Conservation (phyloP, 148 eudicot genomes). For the Selenicereus undatus region DNA sequence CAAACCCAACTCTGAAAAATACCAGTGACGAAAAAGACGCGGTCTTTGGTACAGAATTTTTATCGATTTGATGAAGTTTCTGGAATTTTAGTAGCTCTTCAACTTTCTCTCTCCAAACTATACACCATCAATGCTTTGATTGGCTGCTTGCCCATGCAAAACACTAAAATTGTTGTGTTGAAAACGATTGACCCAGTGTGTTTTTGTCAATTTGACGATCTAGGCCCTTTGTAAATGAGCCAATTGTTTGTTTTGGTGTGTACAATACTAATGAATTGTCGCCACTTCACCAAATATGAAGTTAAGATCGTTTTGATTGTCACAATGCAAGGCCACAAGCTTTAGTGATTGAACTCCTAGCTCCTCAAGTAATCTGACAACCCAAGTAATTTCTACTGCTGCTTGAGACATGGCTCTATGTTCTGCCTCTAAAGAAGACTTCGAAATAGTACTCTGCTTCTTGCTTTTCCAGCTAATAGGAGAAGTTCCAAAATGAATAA, state of each 20-base stretch:
- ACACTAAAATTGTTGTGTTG: not conserved
- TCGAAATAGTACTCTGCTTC: too few relatives aligned
- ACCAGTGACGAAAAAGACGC: not conserved
- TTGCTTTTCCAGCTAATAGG: too few relatives aligned
- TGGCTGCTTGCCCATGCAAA: not conserved
- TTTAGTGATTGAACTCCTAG: too few relatives aligned
- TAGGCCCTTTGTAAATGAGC: not conserved
- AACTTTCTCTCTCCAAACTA: not conserved
- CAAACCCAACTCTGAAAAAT: too few relatives aligned
- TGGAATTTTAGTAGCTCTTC: not conserved
- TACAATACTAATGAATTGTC: slow-evolving; percentile 22
- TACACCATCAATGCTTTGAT: not conserved
- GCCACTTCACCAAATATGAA: not conserved
- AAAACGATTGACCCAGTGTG: not conserved
- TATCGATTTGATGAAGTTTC: not conserved
- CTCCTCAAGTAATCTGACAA: too few relatives aligned
- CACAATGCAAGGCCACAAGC: too few relatives aligned
- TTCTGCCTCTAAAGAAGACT: too few relatives aligned
- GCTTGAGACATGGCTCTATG: too few relatives aligned
- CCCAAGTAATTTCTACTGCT: too few relatives aligned
- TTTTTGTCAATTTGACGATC: not conserved
- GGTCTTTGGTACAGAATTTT: not conserved
- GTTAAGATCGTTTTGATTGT: too few relatives aligned
- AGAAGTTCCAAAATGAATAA: too few relatives aligned
- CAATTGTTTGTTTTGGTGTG: not conserved